Base-by-base conservation (phyloP, 495 filamentous ascomycete species). In the Aspergillus incahuasiensis region DNA sequence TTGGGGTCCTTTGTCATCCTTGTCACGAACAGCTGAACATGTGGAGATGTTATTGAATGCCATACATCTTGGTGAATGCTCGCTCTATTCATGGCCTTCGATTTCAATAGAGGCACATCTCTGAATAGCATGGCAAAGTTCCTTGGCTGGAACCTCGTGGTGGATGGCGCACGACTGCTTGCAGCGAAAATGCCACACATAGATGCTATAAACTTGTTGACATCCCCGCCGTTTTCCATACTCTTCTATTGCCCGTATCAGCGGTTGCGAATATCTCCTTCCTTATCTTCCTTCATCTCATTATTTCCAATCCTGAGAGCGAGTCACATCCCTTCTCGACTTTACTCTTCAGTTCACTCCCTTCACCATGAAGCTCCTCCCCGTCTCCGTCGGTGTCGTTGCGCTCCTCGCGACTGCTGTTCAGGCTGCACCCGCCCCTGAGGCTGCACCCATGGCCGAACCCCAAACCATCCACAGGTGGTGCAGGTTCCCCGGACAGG, bases 301-400 rank as follows among this genome's bases (percentile, higher is more conserved):
- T 16, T 8, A 40, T 1, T 16, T 18, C 19, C 39, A 22, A 43
- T 22, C 25, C 18, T 12, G 42, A 30, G 51, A 48, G 19, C 13
- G 24, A 48, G 18, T 48, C 35, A n/a, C 22, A 12, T 46, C 40
- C 35, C 40, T 30, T 42, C 21, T 34, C 21, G 20, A 44, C 2
- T 22, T 24, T 19, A 21, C 18, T 34, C 18, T 16, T 34, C n/a
- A 46, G 18, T 32, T 45, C 47, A 48, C 30, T 55, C 5, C 35
- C 18, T 12, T 39, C 64, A 73, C 53, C 24, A 82, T 83, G 80
- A 81, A 81, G 76, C 53, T 79, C 61, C 58, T 69, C 48, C 58
- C 70, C 25, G 59, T 69, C 48, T 59, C 71, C 25, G 51, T 78
- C 48, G 55, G 62, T 25, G 41, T 76, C 46, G 68, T 73, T 43